Conservation (phyloP, 1,139 yeast species). For the Geotrichum carabidarum region DNA sequence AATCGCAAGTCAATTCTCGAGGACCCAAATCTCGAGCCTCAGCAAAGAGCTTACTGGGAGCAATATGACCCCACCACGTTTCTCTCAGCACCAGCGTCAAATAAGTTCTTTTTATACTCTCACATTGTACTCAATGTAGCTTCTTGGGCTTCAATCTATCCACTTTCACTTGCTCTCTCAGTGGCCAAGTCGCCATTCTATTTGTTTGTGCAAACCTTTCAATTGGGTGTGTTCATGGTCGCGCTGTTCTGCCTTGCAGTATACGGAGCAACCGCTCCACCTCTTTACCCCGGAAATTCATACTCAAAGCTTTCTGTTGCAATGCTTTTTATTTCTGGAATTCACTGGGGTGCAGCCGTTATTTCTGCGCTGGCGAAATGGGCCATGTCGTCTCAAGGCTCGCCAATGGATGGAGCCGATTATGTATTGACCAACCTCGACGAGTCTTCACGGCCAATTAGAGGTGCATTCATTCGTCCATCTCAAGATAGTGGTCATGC, state of each 20-base stretch:
- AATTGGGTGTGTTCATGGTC: conserved; percentile 44
- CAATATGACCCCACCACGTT: conserved; percentile 75
- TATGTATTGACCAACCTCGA: conserved; percentile 28
- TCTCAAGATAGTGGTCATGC: conserved; percentile 31
- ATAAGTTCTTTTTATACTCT: conserved; percentile 49
- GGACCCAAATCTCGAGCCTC: conserved; percentile 57
- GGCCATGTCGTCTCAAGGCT: conserved; percentile 31
- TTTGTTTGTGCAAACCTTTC: conserved; percentile 51
- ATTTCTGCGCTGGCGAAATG: conserved; percentile 42
- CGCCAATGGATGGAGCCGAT: conserved; percentile 39
- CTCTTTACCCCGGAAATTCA: conserved; percentile 69
- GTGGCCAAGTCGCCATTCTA: conserved; percentile 55
- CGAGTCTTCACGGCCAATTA: conserved; percentile 6
- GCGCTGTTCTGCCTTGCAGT: conserved; percentile 57
- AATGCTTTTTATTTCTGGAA: conserved; percentile 48
- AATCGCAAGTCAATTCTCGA: conserved; percentile 79
- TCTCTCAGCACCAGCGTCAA: conserved; percentile 47
- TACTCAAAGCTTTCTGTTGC: conserved; percentile 64
- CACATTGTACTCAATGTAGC: conserved; percentile 50
- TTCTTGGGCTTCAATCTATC: conserved; percentile 58
- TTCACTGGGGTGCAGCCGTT: conserved; percentile 54
- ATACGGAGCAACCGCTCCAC: conserved; percentile 57
- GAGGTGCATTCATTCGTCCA: conserved; percentile 19
- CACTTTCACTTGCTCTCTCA: conserved; percentile 62
- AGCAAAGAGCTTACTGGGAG: conserved; percentile 75